Base-by-base conservation (phyloP, 805 yeast species). In the Saccharomycopsis olivae region DNA sequence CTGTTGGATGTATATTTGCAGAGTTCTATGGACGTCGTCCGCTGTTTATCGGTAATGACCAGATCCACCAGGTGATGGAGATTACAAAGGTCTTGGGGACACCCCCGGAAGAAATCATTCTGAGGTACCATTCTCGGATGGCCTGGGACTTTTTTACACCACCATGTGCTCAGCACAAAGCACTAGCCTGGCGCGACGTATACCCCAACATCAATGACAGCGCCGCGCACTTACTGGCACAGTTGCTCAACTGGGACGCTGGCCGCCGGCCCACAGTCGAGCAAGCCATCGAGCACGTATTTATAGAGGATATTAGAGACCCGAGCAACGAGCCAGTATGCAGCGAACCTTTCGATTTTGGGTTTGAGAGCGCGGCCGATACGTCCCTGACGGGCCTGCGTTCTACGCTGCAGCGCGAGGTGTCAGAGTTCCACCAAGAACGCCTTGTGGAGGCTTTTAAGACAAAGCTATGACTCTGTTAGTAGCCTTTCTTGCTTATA, bases 1-100 rank as follows among this genome's bases (percentile, higher is more conserved):
- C 96, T 0, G 74, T 79, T 8, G 97, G 96, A 1, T 88, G 96
- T 53, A 86, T 88, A 8, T 59, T 87, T 44, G 94, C 79, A 2
- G 97, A 88, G 56, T 63, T 88, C 36, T 83, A 81, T 48, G 84
- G 86, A 0, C 64, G 96, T 45, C 69, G 68, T 51, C 95, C 96
- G 1, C 55, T 86, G 13, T 87, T 88, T 54, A 72, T 75, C 36
- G 96, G 96, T 0, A 71, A 71, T 43, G 77, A 76, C 55, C 78
- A 78, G 42, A 50, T 72, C 45, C 80, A 79, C 47, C 97, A 88
- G 57, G 57, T 85, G 6, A 67, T 64, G 32, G 80, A 75, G 52
- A 83, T 88, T 15, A 60, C 76, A 39, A 73, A 74, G 51, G 66
- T 81, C 1, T 58, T 86, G 36, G 96, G 96, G 0, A 60, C 76